Conservation (phyloP, 345 rosid species). For the Triadica sebifera region DNA sequence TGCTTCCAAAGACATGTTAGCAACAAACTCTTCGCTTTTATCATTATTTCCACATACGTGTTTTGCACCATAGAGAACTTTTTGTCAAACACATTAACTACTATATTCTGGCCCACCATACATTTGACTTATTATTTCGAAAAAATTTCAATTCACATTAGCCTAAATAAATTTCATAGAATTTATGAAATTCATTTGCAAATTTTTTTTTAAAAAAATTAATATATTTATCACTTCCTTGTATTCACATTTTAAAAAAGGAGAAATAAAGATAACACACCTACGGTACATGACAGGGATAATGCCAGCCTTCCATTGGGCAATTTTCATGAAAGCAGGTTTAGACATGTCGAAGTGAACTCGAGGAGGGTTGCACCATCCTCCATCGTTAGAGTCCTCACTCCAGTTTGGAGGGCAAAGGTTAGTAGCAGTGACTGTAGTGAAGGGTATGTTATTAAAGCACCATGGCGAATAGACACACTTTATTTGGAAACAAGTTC, state of each 20-base stretch:
- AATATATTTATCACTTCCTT: too few relatives aligned
- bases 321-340: slow-evolving; percentile 85
- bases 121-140: too few relatives aligned
- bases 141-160: too few relatives aligned
- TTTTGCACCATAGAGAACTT: neutral
- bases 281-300: slow-evolving; percentile 70
- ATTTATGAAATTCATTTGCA: too few relatives aligned
- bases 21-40: neutral
- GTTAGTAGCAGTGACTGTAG: slow-evolving; percentile 73
- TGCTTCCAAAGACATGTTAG: slow-evolving; percentile 2
- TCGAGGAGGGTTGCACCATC: slow-evolving; percentile 94
- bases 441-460: slow-evolving; percentile 34
- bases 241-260: too few relatives aligned
- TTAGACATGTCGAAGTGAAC: slow-evolving; percentile 80
- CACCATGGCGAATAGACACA: slow-evolving; percentile 59
- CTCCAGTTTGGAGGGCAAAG: slow-evolving; percentile 81
- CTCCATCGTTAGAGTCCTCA: slow-evolving; percentile 60
- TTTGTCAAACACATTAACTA: neutral
- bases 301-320: slow-evolving; percentile 83
- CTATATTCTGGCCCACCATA: too few relatives aligned
- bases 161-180: too few relatives aligned
- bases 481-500: slow-evolving; percentile 66
- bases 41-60: neutral
- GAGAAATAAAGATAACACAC: slow-evolving; percentile 19
- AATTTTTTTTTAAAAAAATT: too few relatives aligned